Percentiles rank a stretch among this genome's conserved stretches.
Conservation (phyloP, 345 rosid species). For the Gossypium raimondii region DNA sequence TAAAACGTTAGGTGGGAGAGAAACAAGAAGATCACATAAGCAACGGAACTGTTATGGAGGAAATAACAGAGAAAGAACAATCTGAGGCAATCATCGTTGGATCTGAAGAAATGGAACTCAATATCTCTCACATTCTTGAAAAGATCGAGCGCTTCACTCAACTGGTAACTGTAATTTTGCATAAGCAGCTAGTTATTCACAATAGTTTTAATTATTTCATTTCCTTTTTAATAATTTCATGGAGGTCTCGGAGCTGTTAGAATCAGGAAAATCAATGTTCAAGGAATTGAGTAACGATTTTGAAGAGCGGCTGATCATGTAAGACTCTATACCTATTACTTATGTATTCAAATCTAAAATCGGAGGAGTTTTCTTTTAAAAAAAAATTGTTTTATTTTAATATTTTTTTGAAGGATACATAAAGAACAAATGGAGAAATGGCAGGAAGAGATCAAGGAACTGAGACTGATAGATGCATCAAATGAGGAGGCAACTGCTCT, state of each 20-base stretch:
- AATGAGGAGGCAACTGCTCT: slow-evolving; percentile 65
- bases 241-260: slow-evolving; percentile 76
- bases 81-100: slow-evolving; percentile 41
- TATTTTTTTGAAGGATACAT: slow-evolving; percentile 49
- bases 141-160: slow-evolving; percentile 80
- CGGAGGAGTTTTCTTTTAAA: too few species aligned
- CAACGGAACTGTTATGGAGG: slow-evolving; percentile 34
- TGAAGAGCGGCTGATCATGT: slow-evolving; percentile 63
- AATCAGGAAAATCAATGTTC: slow-evolving; percentile 70
- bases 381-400: neutral
- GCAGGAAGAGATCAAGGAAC: slow-evolving; percentile 85
- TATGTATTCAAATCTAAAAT: neutral
- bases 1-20: slow-evolving; percentile 42
- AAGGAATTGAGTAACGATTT: slow-evolving; percentile 71
- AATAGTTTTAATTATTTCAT: neutral
- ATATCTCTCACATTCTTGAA: slow-evolving; percentile 53
- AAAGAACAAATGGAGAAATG: slow-evolving; percentile 82
- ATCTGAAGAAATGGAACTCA: slow-evolving; percentile 80
- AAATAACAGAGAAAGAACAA: slow-evolving; percentile 49
- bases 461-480: slow-evolving; percentile 64
- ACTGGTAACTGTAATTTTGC: slow-evolving; percentile 36
- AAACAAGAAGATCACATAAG: slow-evolving; percentile 28
- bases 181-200: neutral
- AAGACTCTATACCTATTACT: slow-evolving; percentile 19
- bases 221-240: neutral